These are phyloP conservation scores for Daldinia sp. DNA, from an alignment of 2,329 filamentous ascomycete species.

Conservation along the genomic window DNA sequence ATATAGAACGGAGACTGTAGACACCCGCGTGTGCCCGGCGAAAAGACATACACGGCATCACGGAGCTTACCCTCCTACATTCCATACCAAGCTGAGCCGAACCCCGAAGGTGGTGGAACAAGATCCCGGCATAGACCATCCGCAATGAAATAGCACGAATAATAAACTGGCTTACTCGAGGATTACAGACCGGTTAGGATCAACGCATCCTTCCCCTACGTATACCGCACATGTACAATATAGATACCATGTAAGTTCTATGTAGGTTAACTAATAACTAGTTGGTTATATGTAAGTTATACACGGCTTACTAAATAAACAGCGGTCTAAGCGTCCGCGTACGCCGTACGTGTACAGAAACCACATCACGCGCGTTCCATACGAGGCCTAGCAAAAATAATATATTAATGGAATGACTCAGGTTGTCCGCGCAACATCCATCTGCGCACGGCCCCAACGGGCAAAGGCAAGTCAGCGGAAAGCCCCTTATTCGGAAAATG, in stretches of 20 bases:
- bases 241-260: neutral
- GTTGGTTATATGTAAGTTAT: too few species aligned
- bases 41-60: conserved; percentile 1
- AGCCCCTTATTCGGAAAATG: neutral
- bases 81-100: neutral
- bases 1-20: conserved; percentile 1
- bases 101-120: conserved; percentile 4
- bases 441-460: neutral
- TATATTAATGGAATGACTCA: neutral
- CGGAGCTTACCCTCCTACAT: conserved; percentile 11
- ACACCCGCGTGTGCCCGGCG: neutral
- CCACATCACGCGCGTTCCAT: conserved; percentile 7
- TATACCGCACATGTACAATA: neutral
- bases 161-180: neutral
- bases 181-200: neutral
- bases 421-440: too few species aligned
- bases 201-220: neutral
- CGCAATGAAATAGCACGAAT: neutral
- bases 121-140: conserved; percentile 1
- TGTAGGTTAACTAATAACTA: neutral
- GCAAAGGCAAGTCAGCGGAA: neutral
- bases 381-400: conserved; percentile 2
- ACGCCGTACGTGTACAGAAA: neutral
- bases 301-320: too few species aligned
- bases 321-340: conserved; percentile 1